Evolutionary conservation across 1,139 yeast genomes (phyloP).

Genomic region (Sporopachydermia cereana): DNA sequence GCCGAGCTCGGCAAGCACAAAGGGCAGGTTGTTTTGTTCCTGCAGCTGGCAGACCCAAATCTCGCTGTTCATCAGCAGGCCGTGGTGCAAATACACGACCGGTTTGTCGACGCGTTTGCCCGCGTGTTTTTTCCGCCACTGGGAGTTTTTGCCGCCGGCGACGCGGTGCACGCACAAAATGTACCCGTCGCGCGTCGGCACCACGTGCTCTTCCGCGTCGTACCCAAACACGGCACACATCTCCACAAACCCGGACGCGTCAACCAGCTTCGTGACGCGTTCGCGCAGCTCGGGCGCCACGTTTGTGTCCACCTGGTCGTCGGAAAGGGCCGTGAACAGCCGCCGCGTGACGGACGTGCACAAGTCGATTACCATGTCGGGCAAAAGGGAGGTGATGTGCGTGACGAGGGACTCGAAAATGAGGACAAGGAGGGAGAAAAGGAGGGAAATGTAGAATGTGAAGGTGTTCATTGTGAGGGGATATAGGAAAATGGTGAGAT

Average conservation of each 20-base stretch:
- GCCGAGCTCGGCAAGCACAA: slow-evolving; percentile 63
- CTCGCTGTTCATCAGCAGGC: slow-evolving; percentile 82
- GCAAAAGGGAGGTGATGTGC: slow-evolving; percentile 9
- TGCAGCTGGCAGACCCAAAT: slow-evolving; percentile 65
- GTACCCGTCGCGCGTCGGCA: slow-evolving; percentile 46
- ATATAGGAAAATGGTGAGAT: too few species aligned
- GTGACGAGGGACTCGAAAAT: neutral
- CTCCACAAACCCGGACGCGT: slow-evolving; percentile 46
- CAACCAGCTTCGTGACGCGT: slow-evolving; percentile 13
- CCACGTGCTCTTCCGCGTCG: slow-evolving; percentile 59
- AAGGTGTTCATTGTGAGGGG: neutral
- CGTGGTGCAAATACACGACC: slow-evolving; percentile 80
- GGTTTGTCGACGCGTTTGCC: slow-evolving; percentile 30
- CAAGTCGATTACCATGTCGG: slow-evolving; percentile 7
- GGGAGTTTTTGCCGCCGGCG: slow-evolving; percentile 29
- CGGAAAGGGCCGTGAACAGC: neutral
- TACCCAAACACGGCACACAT: slow-evolving; percentile 55
- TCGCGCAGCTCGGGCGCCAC: neutral
- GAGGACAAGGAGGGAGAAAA: neutral
- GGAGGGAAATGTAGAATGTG: slow-evolving; percentile 1
- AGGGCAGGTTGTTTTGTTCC: slow-evolving; percentile 57
- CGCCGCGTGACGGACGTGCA: slow-evolving; percentile 2
- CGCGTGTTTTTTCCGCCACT: slow-evolving; percentile 22
- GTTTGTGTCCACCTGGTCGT: slow-evolving; percentile 8
- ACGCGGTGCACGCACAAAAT: slow-evolving; percentile 43